phyloP scores from a whole-genome alignment of 2,329 filamentous ascomycete species.

The Rasamsonia emersonii region DNA sequence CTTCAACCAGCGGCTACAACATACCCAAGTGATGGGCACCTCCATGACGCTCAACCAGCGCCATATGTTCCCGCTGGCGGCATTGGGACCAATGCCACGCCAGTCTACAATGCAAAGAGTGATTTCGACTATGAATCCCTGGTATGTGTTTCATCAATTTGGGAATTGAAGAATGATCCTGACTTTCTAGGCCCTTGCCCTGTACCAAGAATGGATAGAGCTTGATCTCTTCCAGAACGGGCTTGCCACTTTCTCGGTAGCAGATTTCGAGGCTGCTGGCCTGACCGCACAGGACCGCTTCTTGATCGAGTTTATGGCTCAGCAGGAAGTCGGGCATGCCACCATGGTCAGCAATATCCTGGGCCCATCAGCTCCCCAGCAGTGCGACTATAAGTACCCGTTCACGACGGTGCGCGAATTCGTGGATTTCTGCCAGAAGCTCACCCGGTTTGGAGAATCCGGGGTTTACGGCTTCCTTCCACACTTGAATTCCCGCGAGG shows the following conservation, averaged over 20 bases:
- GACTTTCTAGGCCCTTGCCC: conserved; percentile 47
- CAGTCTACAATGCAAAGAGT: conserved; percentile 67
- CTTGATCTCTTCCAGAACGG: conserved; percentile 74
- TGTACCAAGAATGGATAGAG: conserved; percentile 81
- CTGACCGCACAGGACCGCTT: conserved; percentile 60
- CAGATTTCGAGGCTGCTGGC: conserved; percentile 61
- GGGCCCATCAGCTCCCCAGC: conserved; percentile 57
- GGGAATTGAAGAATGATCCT: neutral
- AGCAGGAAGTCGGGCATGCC: conserved; percentile 70
- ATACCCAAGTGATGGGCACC: conserved; percentile 63
- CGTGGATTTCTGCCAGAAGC: conserved; percentile 74
- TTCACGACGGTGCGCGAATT: conserved; percentile 66
- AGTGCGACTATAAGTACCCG: conserved; percentile 78
- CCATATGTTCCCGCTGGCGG: conserved; percentile 67
- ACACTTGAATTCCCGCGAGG: conserved; percentile 68
- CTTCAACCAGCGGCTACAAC: conserved; percentile 54
- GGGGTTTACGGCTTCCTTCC: conserved; percentile 74
- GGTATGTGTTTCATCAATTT: conserved; percentile 17
- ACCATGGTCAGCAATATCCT: conserved; percentile 72
- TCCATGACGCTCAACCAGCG: conserved; percentile 59
- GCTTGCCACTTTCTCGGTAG: conserved; percentile 57
- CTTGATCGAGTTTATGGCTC: conserved; percentile 66
- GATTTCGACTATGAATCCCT: conserved; percentile 80
- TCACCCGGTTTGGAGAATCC: conserved; percentile 73
- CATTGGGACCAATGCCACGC: conserved; percentile 63